These are phyloP conservation scores for Dunaliella sp. DNA, from an alignment of 139 green algal species.

Conservation along the genomic window DNA sequence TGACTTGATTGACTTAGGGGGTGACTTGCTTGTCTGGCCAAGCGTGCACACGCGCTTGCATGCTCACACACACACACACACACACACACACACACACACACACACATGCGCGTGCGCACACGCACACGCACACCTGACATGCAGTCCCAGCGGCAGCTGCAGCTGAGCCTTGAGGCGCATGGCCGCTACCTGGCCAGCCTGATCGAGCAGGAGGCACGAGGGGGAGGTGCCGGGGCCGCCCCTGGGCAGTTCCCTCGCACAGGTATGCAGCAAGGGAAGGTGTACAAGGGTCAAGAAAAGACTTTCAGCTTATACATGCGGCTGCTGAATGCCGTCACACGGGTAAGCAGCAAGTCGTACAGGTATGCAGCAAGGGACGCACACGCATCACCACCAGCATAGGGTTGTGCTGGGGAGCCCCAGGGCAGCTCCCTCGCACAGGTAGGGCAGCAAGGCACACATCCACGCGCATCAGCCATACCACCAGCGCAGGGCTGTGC, in stretches of 20 bases:
- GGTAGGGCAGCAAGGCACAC: too few species aligned
- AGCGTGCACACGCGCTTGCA: not conserved
- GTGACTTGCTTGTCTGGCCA: too few species aligned
- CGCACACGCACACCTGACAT: not conserved
- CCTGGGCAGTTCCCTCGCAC: not conserved
- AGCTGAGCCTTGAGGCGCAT: constrained; percentile 88
- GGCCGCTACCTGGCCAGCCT: constrained; percentile 79
- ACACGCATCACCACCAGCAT: too few species aligned
- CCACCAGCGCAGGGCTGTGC: too few species aligned
- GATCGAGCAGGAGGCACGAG: constrained; percentile 44
- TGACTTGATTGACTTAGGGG: too few species aligned
- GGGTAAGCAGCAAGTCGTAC: too few species aligned
- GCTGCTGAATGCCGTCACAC: not conserved
- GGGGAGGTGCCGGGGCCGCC: not conserved
- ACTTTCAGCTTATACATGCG: too few species aligned
- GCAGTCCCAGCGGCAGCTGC: constrained; percentile 85
- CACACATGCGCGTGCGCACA: not conserved
- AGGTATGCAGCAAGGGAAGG: not conserved
- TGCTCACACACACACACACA: not conserved
- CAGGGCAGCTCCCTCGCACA: too few species aligned
- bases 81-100: not conserved
- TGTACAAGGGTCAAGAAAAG: too few species aligned
- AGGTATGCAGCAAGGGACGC: too few species aligned
- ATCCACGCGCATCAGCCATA: too few species aligned
- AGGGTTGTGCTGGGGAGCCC: not conserved